Evolutionary conservation across 306 rosid species (phyloP).

Genomic region (Gynostemma pentaphyllum): DNA sequence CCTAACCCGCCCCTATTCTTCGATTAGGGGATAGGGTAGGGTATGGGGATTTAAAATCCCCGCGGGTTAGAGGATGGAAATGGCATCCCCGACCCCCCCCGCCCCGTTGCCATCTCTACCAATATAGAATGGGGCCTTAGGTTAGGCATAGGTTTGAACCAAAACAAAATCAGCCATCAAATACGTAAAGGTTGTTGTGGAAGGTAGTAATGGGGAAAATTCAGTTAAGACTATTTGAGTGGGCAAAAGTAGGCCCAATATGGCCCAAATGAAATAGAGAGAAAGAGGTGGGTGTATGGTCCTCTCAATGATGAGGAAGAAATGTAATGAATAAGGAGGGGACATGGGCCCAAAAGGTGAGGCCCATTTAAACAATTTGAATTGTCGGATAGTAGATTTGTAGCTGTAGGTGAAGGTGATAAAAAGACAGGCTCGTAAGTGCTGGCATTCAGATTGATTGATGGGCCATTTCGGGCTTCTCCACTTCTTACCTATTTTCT

Average conservation of each 20-base stretch:
- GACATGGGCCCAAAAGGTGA: neutral
- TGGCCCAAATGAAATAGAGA: neutral
- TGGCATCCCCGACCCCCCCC: too few relatives aligned
- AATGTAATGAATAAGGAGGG: neutral
- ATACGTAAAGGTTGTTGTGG: neutral
- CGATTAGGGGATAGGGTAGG: too few relatives aligned
- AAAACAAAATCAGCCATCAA: too few relatives aligned
- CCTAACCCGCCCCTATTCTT: too few relatives aligned
- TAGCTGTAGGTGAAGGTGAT: neutral
- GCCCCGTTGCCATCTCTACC: too few relatives aligned
- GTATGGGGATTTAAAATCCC: too few relatives aligned
- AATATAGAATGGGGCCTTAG: too few relatives aligned
- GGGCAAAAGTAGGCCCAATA: neutral
- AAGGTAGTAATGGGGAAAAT: neutral
- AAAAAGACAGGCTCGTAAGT: constrained; percentile 1
- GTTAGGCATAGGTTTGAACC: too few relatives aligned
- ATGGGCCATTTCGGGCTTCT: neutral
- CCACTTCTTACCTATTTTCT: too few relatives aligned
- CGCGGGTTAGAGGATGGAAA: too few relatives aligned
- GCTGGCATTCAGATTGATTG: constrained; percentile 9
- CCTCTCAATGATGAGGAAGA: constrained; percentile 7
- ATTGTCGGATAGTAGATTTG: constrained; percentile 2
- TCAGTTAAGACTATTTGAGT: neutral
- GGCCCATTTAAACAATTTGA: neutral
- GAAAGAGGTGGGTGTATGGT: constrained; percentile 5